phyloP scores from a whole-genome alignment of 2,329 filamentous ascomycete species.

The Aureobasidium subglaciale region DNA sequence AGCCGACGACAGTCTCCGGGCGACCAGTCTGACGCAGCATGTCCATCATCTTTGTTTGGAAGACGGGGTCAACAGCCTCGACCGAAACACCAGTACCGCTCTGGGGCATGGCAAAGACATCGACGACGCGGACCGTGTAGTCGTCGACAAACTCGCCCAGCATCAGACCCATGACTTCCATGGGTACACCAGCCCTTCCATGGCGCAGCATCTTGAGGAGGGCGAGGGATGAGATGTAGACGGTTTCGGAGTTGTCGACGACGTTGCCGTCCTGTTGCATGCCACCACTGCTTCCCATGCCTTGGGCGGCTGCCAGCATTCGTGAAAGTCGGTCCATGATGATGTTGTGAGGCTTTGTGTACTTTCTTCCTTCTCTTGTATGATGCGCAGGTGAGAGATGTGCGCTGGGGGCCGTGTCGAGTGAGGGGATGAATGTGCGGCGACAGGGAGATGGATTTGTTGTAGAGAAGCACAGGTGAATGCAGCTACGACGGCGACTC shows the following conservation, averaged over 20 bases:
- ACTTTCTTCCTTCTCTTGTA: not conserved
- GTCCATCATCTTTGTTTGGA: conserved; percentile 99
- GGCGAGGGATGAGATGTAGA: conserved; percentile 96
- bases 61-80: conserved; percentile 95
- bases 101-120: conserved; percentile 99
- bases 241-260: conserved; percentile 98
- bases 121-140: conserved; percentile 95
- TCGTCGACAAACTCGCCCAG: conserved; percentile 97
- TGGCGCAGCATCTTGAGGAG: conserved; percentile 98
- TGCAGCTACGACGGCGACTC: conserved; percentile 1
- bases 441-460: not conserved
- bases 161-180: conserved; percentile 99
- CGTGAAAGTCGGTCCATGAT: conserved; percentile 85
- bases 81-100: conserved; percentile 97
- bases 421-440: not conserved
- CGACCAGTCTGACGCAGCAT: conserved; percentile 96
- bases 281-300: conserved; percentile 52
- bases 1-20: conserved; percentile 94
- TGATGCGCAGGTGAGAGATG: not conserved
- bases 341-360: conserved; percentile 12
- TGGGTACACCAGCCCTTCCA: conserved; percentile 92
- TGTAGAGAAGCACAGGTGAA: not conserved
- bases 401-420: not conserved
- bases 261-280: conserved; percentile 72
- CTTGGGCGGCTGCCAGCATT: conserved; percentile 69